Conservation (phyloP, 495 filamentous ascomycete genomes). For the Hypoxylon rickii region DNA sequence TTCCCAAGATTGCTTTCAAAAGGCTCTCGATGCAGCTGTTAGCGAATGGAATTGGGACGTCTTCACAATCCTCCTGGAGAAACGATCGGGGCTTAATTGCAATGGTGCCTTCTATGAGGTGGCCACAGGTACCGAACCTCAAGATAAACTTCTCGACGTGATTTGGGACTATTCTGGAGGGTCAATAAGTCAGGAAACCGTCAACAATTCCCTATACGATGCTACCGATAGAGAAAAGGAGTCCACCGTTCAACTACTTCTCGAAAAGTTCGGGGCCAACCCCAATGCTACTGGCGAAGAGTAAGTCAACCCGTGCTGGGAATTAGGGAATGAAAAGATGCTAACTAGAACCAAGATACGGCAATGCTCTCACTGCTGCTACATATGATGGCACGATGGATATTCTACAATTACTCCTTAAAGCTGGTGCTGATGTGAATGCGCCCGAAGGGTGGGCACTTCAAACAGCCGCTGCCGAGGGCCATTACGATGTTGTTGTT, state of each 20-base stretch:
- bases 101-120: conserved; percentile 30
- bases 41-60: conserved; percentile 38
- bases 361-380: conserved; percentile 38
- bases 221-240: conserved; percentile 40
- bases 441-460: conserved; percentile 38
- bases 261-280: conserved; percentile 31
- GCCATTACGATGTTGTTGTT: conserved; percentile 39
- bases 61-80: conserved; percentile 30
- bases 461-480: conserved; percentile 39
- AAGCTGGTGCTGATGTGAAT: conserved; percentile 36
- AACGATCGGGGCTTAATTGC: conserved; percentile 28
- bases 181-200: conserved; percentile 21
- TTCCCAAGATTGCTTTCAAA: conserved; percentile 29
- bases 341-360: conserved; percentile 33
- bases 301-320: conserved; percentile 19
- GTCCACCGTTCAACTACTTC: conserved; percentile 35
- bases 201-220: conserved; percentile 36
- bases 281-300: conserved; percentile 39
- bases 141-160: conserved; percentile 35
- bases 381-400: conserved; percentile 37
- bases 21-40: conserved; percentile 32
- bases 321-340: neutral
- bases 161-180: conserved; percentile 33
- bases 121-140: conserved; percentile 33
- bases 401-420: conserved; percentile 36